Base-by-base conservation (phyloP, 768 basidiomycete species). In the Lentinula guzmanii region DNA sequence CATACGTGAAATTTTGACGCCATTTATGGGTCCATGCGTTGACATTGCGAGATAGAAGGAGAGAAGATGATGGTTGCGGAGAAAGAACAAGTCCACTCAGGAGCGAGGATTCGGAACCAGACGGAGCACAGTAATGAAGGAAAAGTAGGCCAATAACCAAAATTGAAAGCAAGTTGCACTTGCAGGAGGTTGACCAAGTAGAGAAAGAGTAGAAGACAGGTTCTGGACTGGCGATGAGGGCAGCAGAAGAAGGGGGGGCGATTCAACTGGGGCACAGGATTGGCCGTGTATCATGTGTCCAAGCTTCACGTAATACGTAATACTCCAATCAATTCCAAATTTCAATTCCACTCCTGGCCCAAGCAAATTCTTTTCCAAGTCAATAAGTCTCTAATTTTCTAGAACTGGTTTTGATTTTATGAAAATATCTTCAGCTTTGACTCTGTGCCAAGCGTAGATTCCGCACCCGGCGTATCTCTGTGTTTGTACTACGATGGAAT, bases 1-100 rank as follows among this genome's bases (percentile, higher is more conserved):
- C 90, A 77, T 73, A 91, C 90, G 83, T 73, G 89, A 90, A 70
- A 91, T 83, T 81, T 90, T 91, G 76, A 91, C 87, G 69, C 90
- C 90, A 75, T 91, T 92, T 77, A 92, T 90, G 73, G 90, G 90
- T 69, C 81, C 87, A 76, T 89, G 86, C 62, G 84, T 86, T 61
- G 86, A 77, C 88, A 90, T 90, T 73, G 75, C 74, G 58, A 65
- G 43, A 58, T 10, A 18, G 43, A 28, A 61, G 21, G 16, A 21
- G 35, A 43, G 10, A 39, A 60, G 58, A 21, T 50, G 45, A 43
- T 15, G 21, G 45, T 33, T 16, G 13, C 15, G 58, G 48, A 60
- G 28, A 35, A 34, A 58, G 41, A 58, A 58, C 21, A 46, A 43
- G 57, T 52, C 11, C 35, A 56, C 35, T 56, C 54, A 56, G 54